Base-by-base conservation (phyloP, 2,329 filamentous ascomycete genomes). In the Tolypocladium nubicola region DNA sequence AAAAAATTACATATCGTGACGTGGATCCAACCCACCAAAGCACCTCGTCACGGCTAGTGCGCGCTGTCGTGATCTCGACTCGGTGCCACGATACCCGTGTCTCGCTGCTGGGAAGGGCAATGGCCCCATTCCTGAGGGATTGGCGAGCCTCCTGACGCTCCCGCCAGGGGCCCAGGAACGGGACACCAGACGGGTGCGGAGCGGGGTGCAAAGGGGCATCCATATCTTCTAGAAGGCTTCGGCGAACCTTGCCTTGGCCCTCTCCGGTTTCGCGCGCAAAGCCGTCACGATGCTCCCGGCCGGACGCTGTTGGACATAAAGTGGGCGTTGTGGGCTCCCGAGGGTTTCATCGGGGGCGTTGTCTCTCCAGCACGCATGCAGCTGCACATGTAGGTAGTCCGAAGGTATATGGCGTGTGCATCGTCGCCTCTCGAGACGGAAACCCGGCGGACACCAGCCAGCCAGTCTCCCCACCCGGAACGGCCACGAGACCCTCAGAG, bases 191-290 rank as follows among this genome's bases (percentile, higher is more conserved):
- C 30, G 33, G 47, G 45, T 35, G 47, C 16, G 30, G 47, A 35
- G 47, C 30, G 47, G 47, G 47, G 47, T 37, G 47, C 10, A 37
- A 11, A 21, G 19, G 19, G 30, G 19, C 30, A 21, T 35, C 47
- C 47, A 37, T 52, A 37, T 21, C 47, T 54, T 54, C 52, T 54
- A 54, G 52, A 54, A 54, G 52, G 52, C 38, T 54, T 54, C 52
- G 38, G 39, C 21, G 38, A 41, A 30, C 23, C 23, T 21, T 54
- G 19, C 16, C 9, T 30, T 21, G 5, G 39, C 35, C 37, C 50
- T 53, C 50, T 39, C 11, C 10, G 4, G 33, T 3, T 35, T 41
- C 11, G 26, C 23, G 45, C 38, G 30, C 30, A 9, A 13, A 52
- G 47, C 21, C 30, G 16, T n/a, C 30, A 5, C 47, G 30, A 21